Base-by-base conservation (phyloP, 2,329 filamentous ascomycete genomes). In the Falciphora oryzae region DNA sequence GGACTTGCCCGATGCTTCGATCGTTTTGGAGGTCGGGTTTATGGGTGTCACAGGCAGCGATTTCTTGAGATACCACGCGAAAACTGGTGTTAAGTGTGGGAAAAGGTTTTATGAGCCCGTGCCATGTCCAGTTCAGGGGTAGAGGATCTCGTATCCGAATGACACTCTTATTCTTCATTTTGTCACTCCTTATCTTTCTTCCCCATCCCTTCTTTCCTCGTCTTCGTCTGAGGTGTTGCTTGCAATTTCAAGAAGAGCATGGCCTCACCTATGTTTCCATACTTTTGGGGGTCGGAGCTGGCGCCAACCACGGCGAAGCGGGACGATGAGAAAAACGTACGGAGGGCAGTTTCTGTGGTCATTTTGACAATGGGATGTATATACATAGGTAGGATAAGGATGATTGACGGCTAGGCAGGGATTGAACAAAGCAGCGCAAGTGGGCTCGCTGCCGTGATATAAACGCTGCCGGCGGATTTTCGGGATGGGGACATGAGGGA, bases 241-340 rank as follows among this genome's bases (percentile, higher is more conserved):
- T 50, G 27, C 22, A 29, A 60, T 0, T n/a, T 29, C 1, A 29
- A 22, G 59, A 1, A 57, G 25, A n/a, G 62, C 56, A 59, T 29
- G 35, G 31, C 72, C 79, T 65, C 76, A 93, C 93, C 88, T 80
- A 92, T 93, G 77, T 97, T 90, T 29, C 95, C 94, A 73, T 90
- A 97, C 76, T 97, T 97, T 73, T 82, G 80, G 57, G 90, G 82
- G 77, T 96, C 92, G 63, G 90, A 91, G 74, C 90, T 94, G 53
- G 94, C 94, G 71, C 94, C 94, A 27, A 93, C 92, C 32, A 97
- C 94, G 65, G 94, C 93, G 75, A 94, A 97, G 69, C 84, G 82
- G 31, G 89, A 85, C 10, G 89, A 89, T 4, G 86, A 83, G 80
- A 97, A 96, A 83, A 97, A 97, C 16, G 83, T 82, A 68, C 86